Base-by-base conservation (phyloP, 495 filamentous ascomycete species). In the Delitschia confertaspora region DNA sequence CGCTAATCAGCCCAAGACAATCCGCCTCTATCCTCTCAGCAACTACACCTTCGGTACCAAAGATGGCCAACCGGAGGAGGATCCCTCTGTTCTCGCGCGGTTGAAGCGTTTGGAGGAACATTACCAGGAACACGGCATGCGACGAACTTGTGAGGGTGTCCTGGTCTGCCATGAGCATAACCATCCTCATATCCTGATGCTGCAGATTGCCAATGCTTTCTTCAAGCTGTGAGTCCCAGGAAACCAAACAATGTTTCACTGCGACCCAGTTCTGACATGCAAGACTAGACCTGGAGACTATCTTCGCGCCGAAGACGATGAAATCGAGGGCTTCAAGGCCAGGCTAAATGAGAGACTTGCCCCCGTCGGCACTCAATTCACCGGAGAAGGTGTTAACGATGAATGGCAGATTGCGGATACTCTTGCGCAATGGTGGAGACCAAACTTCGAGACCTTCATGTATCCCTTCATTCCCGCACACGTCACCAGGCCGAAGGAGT, bases 391-490 rank as follows among this genome's bases (percentile, higher is more conserved):
- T 47, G 84, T 85, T 5, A 86, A 82, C 45, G 76, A 82, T 45
- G 85, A 93, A 51, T 98, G 91, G 91, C 73, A 93, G 59, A 81
- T 98, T 60, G 84, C 82, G 44, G 88, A 95, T 55, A 93, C 87
- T 3, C 73, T 98, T 33, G 89, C 91, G 26, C 88, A 94, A 67
- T 98, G 93, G 91, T 98, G 88, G 88, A 72, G 91, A 20, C 91
- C 91, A 30, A 96, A 95, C 67, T 95, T 96, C 58, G 91, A 98
- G 69, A 98, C 91, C 1, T 96, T 95, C 70, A 95, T 95, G 91
- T 98, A 98, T 63, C 91, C 91, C 0, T 98, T 93, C 65, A 78
- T 95, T 32, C 91, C 91, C 5, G 83, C 87, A 13, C 91, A 98
- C 63, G 83, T 94, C 44, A 94, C 91, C 6, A 74, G 93, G 30